Base-by-base conservation (phyloP, 2,329 filamentous ascomycete species). In the Nectriaceae sp. region DNA sequence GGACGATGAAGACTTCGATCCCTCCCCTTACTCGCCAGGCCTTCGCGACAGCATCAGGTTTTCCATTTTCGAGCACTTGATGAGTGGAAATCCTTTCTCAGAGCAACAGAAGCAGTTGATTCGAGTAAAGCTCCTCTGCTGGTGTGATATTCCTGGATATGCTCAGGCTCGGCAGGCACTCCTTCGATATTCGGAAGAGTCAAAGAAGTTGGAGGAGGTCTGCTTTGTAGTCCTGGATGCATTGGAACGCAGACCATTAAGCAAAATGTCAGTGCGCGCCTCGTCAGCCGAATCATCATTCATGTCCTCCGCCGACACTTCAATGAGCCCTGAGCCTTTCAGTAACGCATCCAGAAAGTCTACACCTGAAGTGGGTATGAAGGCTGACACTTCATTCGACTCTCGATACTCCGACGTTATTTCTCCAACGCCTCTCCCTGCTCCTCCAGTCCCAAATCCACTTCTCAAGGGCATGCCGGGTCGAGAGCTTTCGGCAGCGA, bases 361-460 rank as follows among this genome's bases (percentile, higher is more conserved):
- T 4, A 55, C 40, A n/a, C 40, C 46, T 15, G 40, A 58, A 29
- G 44, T 16, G 5, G 24, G 50, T 24, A 47, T 47, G 5, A 56
- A 42, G 8, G 31, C 43, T n/a, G 45, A 46, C 31, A 40, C 38
- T 16, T 50, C 52, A 5, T 42, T 48, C 15, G 44, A 37, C 18
- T 35, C 43, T 19, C 43, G 43, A 37, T 18, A 44, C 8, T 42
- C 47, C 5, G 19, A 36, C 22, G 31, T 46, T 29, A 33, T 18
- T 5, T 39, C 42, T 5, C 41, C 40, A 4, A 40, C 18, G 3
- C 41, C 40, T 3, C 24, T 42, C 4, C 48, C 54, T 2, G 46
- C 49, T 0, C 49, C 53, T 19, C 42, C 55, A 4, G 49, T 53
- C 6, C 59, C 58, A 1, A 60, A 64, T 24, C 92, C 71, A 79